Evolutionary conservation across 2,329 filamentous ascomycete species (phyloP), one percentile per base, ranked within the genome.

Genomic region (Cladorrhinum sp.): DNA sequence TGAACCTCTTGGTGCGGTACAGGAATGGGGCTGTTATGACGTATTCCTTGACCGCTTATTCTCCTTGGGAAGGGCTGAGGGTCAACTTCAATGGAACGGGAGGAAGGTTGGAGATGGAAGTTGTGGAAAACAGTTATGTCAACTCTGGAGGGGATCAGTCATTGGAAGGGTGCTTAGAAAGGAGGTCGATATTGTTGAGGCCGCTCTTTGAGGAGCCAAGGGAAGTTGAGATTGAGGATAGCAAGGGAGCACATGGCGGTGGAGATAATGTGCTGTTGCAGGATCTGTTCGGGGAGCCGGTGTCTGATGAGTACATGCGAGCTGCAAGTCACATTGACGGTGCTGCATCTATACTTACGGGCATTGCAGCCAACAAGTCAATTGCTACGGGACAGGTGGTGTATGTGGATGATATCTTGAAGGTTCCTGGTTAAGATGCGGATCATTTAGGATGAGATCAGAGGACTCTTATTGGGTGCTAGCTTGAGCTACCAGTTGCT

Each of bases 61-160:
- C 84, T 3, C 85, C 85, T 0, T 86, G 83, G 83, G 83, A 86
- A 62, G 83, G 83, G 0, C 85, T 85, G 71, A 76, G 82, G 0
- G 81, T 83, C 12, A 79, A 73, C 61, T 84, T 85, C 69, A 85
- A 84, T 66, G 83, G 85, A 3, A 86, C 79, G 0, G 79, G 79
- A 3, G 85, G 85, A 0, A 74, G 85, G 0, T 69, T 87, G 2
- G 85, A 87, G 71, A 76, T 85, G 59, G 83, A 87, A 66, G 82
- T 87, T 0, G 81, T 87, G 0, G 85, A 87, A 71, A 83, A 82
- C 61, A 82, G 81, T 64, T 87, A 87, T 64, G 81, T 84, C 41
- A 86, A 85, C 68, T 81, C 82, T 1, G 84, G 83, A 0, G 84
- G 84, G 0, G 82, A 85, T 27, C 83, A 85, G 68, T 76, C 78